phyloP scores from a whole-genome alignment of 2,329 filamentous ascomycete genomes.

The Akanthomyces muscarius region DNA sequence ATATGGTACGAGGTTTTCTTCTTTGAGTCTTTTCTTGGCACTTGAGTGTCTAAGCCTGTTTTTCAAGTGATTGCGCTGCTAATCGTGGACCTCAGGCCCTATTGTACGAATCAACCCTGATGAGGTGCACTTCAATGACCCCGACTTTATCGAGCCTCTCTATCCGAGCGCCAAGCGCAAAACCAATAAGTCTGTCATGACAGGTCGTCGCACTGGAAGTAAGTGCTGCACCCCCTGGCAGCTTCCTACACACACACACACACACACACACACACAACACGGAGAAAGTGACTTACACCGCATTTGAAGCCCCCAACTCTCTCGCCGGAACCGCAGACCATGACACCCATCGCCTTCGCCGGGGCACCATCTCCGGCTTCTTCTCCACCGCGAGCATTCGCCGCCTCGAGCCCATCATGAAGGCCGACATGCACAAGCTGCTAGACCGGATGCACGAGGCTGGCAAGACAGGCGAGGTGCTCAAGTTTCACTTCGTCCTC shows the following conservation, averaged over 20 bases:
- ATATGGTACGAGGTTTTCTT: neutral
- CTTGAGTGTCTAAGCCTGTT: too few species aligned
- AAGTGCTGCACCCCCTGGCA: neutral
- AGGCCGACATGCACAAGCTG: conserved; percentile 6
- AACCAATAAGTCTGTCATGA: conserved; percentile 11
- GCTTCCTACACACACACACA: too few species aligned
- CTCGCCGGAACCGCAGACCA: conserved; percentile 6
- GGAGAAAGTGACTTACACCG: neutral
- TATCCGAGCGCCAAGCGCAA: conserved; percentile 15
- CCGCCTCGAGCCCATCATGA: conserved; percentile 11
- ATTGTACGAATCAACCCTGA: conserved; percentile 9
- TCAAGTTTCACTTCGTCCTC: conserved; percentile 9
- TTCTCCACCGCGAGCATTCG: conserved; percentile 8
- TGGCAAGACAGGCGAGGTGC: conserved; percentile 2
- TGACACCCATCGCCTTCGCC: conserved; percentile 4
- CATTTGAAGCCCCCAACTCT: neutral
- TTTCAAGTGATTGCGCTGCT: too few species aligned
- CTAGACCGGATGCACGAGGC: conserved; percentile 2
- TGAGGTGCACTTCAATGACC: conserved; percentile 13
- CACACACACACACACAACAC: neutral
- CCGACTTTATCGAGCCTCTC: conserved; percentile 2
- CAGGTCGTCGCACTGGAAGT: conserved; percentile 6
- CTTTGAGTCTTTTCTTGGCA: neutral
- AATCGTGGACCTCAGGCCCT: neutral
- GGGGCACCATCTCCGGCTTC: conserved; percentile 7